Conservation (phyloP, 2,329 filamentous ascomycete species). For the Phymatotrichopsis omnivora region DNA sequence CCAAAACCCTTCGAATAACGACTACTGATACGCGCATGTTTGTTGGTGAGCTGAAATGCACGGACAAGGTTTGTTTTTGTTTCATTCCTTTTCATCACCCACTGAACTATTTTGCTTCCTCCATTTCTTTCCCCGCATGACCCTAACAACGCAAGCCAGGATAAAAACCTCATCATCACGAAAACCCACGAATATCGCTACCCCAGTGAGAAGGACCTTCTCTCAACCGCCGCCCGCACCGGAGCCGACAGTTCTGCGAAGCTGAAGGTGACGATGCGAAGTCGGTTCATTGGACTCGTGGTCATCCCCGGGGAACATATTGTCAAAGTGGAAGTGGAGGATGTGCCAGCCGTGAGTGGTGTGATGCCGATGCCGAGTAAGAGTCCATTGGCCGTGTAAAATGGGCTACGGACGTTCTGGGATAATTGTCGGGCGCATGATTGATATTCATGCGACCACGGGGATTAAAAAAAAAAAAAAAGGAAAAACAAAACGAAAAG, state of each 20-base stretch:
- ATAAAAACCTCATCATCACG: slow-evolving; percentile 77
- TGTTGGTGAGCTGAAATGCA: slow-evolving; percentile 85
- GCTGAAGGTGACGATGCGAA: slow-evolving; percentile 62
- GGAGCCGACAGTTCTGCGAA: slow-evolving; percentile 35
- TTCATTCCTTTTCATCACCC: neutral
- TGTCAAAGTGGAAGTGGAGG: slow-evolving; percentile 77
- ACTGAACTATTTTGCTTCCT: slow-evolving; percentile 2
- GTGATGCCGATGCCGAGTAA: no score
- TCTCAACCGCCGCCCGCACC: slow-evolving; percentile 35
- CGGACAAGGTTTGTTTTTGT: slow-evolving; percentile 59
- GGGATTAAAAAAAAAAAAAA: no score
- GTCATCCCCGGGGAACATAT: slow-evolving; percentile 83
- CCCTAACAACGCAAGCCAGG: slow-evolving; percentile 43
- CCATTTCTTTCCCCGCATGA: neutral
- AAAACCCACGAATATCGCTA: slow-evolving; percentile 82
- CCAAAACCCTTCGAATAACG: slow-evolving; percentile 67
- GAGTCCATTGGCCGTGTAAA: no score
- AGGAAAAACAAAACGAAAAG: no score
- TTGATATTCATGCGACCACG: no score
- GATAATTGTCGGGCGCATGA: no score
- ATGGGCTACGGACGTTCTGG: no score
- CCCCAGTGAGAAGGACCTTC: slow-evolving; percentile 47
- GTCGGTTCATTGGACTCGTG: slow-evolving; percentile 77
- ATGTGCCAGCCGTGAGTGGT: no score
- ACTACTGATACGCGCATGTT: slow-evolving; percentile 81